Conservation (phyloP, 2,329 filamentous ascomycete genomes). For the Tympanopsis confertula region DNA sequence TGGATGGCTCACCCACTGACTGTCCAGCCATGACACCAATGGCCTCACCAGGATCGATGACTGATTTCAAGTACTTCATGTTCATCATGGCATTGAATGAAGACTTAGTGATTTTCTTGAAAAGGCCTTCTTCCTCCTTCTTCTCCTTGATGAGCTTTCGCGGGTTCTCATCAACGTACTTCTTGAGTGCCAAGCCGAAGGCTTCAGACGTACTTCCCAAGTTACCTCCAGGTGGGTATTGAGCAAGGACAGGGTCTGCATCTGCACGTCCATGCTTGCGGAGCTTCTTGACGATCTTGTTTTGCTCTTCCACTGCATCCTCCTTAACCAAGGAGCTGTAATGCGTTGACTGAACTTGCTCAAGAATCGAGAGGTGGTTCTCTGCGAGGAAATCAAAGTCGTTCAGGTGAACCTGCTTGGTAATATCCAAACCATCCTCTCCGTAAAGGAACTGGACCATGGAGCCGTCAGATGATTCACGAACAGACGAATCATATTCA, state of each 20-base stretch:
- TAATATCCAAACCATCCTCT: constrained; percentile 88
- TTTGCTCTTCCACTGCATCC: background rate
- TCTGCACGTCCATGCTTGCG: background rate
- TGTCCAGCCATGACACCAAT: constrained; percentile 95
- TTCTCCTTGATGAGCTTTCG: constrained; percentile 12
- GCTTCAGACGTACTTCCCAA: background rate
- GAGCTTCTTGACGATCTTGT: background rate
- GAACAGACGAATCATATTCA: constrained; percentile 85
- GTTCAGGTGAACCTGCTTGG: constrained; percentile 81
- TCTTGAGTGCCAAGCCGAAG: background rate
- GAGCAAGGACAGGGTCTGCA: background rate
- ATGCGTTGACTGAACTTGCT: constrained; percentile 41
- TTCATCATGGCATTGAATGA: constrained; percentile 76
- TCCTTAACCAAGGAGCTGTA: too few species aligned
- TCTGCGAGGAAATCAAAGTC: constrained; percentile 84
- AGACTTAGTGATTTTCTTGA: constrained; percentile 46
- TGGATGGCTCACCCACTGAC: constrained; percentile 92
- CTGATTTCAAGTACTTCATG: constrained; percentile 82
- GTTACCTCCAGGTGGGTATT: background rate
- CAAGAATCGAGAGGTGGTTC: constrained; percentile 72
- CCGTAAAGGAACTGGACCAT: constrained; percentile 93
- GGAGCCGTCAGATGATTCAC: constrained; percentile 75
- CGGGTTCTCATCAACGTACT: constrained; percentile 28
- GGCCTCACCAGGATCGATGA: constrained; percentile 90
- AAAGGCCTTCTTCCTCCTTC: constrained; percentile 9